Evolutionary conservation across 2,329 filamentous ascomycete species (phyloP).

Genomic region (Podosphaera fusca): DNA sequence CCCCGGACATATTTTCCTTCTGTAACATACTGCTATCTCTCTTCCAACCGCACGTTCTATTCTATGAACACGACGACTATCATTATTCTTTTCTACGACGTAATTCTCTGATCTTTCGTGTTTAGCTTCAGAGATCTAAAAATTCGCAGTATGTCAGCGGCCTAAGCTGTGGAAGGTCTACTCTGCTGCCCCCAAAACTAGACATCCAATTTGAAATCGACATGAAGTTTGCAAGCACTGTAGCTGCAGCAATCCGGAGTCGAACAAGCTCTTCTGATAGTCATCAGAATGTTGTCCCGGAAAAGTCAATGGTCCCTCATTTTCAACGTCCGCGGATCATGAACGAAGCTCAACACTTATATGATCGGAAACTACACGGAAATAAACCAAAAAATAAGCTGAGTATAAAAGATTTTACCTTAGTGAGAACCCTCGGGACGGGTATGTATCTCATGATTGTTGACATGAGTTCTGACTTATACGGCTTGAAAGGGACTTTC

Average conservation of each 20-base stretch:
- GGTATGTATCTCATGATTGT: slow-evolving; percentile 23
- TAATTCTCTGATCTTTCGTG: no score
- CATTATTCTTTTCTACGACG: no score
- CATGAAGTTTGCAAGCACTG: background rate
- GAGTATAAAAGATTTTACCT: slow-evolving; percentile 37
- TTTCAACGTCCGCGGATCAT: slow-evolving; percentile 9
- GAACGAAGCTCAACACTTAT: slow-evolving; percentile 9
- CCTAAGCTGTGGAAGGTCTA: no score
- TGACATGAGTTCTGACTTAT: slow-evolving; percentile 3
- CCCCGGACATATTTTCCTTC: no score
- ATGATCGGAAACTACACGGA: slow-evolving; percentile 12
- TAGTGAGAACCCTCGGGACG: slow-evolving; percentile 55
- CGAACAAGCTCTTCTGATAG: background rate
- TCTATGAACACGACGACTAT: no score
- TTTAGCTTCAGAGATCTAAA: no score
- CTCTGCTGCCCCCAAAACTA: no score
- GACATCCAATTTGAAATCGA: no score
- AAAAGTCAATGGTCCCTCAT: slow-evolving; percentile 13
- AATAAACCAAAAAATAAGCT: slow-evolving; percentile 13
- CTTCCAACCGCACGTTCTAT: no score
- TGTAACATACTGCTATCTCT: no score
- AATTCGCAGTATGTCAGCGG: no score
- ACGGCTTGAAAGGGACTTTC: slow-evolving; percentile 38
- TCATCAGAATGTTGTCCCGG: slow-evolving; percentile 6
- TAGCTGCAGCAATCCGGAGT: background rate